These are phyloP conservation scores for Purshia tridentata DNA, from an alignment of 306 rosid genomes.

Conservation along the genomic window DNA sequence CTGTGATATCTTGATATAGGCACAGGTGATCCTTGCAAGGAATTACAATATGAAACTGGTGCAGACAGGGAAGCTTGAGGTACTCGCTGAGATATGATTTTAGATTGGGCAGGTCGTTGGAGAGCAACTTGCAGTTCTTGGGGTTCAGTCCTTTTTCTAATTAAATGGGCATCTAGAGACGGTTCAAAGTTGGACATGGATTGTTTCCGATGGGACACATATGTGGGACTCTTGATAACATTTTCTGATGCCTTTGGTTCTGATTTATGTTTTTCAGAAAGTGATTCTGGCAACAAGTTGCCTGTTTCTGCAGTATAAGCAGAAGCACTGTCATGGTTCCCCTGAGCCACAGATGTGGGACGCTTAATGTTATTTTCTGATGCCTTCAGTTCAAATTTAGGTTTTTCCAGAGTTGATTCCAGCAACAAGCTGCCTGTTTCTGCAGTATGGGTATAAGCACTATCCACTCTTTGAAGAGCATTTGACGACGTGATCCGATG, in stretches of 20 bases:
- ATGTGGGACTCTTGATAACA: constrained; percentile 24
- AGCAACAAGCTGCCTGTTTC: constrained; percentile 36
- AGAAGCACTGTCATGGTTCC: constrained; percentile 42
- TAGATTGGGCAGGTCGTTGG: constrained; percentile 56
- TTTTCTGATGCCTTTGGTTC: constrained; percentile 39
- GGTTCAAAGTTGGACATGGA: constrained; percentile 28
- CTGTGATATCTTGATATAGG: constrained; percentile 61
- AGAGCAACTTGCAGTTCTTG: constrained; percentile 34
- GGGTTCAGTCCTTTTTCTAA: constrained; percentile 23
- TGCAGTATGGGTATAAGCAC: constrained; percentile 25
- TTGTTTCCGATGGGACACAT: constrained; percentile 28
- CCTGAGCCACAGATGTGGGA: constrained; percentile 32
- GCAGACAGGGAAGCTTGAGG: constrained; percentile 52
- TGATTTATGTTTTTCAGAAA: constrained; percentile 31
- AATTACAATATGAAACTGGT: constrained; percentile 49
- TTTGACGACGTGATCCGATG: constrained; percentile 60
- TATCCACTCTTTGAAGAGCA: constrained; percentile 44
- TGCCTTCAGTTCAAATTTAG: constrained; percentile 32
- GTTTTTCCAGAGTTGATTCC: constrained; percentile 42
- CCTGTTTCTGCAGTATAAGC: constrained; percentile 27
- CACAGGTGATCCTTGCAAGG: constrained; percentile 62
- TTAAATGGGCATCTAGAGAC: constrained; percentile 24
- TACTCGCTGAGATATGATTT: constrained; percentile 67
- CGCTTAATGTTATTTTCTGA: constrained; percentile 32
- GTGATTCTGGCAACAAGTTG: constrained; percentile 41